Conservation (phyloP, 1,284 basidiomycete genomes). For the Cerioporus squamosus region DNA sequence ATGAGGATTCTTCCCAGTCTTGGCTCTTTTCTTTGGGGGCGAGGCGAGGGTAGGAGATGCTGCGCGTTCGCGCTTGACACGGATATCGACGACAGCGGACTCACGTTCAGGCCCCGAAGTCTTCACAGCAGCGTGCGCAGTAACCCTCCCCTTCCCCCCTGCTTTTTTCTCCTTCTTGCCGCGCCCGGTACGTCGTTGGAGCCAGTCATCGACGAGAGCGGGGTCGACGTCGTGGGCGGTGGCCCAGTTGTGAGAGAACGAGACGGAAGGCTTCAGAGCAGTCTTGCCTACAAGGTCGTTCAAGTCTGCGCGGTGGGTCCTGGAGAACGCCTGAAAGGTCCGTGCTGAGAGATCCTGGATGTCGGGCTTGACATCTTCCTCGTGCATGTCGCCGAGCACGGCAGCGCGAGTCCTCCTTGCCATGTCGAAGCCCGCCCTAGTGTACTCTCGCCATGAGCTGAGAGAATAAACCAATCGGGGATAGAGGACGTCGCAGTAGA, state of each 20-base stretch:
- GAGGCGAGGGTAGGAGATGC: constrained; percentile 12
- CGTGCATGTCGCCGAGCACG: neutral
- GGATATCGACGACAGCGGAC: neutral
- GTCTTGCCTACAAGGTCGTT: neutral
- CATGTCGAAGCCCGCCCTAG: too few species aligned
- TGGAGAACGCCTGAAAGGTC: constrained; percentile 2
- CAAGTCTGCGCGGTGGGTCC: constrained; percentile 10
- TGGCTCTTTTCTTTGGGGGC: constrained; percentile 2
- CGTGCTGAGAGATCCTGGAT: neutral
- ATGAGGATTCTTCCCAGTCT: neutral
- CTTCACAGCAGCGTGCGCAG: neutral
- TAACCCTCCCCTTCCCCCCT: neutral
- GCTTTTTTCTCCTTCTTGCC: neutral
- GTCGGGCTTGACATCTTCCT: constrained; percentile 5
- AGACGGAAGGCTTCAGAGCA: neutral
- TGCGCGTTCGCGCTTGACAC: constrained; percentile 24
- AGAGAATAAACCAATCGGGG: too few species aligned
- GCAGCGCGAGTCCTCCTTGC: neutral
- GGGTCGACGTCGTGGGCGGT: constrained; percentile 1
- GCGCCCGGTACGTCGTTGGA: constrained; percentile 3
- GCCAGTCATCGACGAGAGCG: constrained; percentile 10
- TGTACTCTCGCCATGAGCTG: too few species aligned
- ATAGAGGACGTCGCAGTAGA: too few species aligned
- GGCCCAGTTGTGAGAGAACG: constrained; percentile 9
- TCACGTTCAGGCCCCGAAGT: neutral